Percentiles rank a stretch among this genome's conserved stretches.
These are phyloP conservation scores for Hirschioporus abietinus DNA, from an alignment of 768 basidiomycete species.

Conservation along the genomic window DNA sequence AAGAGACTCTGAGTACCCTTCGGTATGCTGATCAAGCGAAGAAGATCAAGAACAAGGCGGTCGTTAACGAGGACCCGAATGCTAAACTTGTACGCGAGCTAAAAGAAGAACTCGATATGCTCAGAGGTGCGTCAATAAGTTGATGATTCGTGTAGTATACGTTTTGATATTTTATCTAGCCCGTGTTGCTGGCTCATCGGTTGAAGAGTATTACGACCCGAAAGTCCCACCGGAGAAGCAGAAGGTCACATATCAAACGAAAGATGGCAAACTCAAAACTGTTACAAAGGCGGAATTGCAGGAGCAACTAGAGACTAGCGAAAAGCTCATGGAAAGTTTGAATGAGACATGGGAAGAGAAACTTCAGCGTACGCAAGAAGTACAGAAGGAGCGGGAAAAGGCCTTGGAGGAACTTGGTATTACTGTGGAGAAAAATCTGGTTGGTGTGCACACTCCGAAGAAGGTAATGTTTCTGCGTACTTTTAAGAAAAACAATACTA, in stretches of 20 bases:
- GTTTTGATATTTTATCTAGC: slow-evolving; percentile 34
- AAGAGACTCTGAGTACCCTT: slow-evolving; percentile 93
- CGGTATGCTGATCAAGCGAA: slow-evolving; percentile 99
- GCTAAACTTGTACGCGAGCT: slow-evolving; percentile 98
- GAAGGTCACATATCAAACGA: slow-evolving; percentile 90
- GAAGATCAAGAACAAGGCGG: slow-evolving; percentile 99
- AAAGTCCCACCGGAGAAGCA: slow-evolving; percentile 90
- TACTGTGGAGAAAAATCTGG: slow-evolving; percentile 92
- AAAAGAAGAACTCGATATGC: slow-evolving; percentile 94
- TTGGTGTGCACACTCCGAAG: slow-evolving; percentile 98
- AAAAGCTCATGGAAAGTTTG: slow-evolving; percentile 89
- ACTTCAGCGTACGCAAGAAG: slow-evolving; percentile 83
- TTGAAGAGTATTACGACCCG: slow-evolving; percentile 80
- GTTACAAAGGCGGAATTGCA: slow-evolving; percentile 97
- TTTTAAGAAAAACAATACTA: not conserved
- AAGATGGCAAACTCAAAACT: slow-evolving; percentile 90
- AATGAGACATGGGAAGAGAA: slow-evolving; percentile 98
- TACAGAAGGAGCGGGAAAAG: slow-evolving; percentile 96
- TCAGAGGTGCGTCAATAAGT: slow-evolving; percentile 54
- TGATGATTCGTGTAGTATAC: slow-evolving; percentile 13
- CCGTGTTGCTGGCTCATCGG: slow-evolving; percentile 62
- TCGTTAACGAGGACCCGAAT: slow-evolving; percentile 99
- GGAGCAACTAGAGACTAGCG: slow-evolving; percentile 92
- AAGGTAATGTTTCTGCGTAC: slow-evolving; percentile 40
- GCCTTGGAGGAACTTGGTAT: slow-evolving; percentile 97